These are phyloP conservation scores for Lactarius hengduanensis DNA, from an alignment of 768 basidiomycete species.

Conservation along the genomic window DNA sequence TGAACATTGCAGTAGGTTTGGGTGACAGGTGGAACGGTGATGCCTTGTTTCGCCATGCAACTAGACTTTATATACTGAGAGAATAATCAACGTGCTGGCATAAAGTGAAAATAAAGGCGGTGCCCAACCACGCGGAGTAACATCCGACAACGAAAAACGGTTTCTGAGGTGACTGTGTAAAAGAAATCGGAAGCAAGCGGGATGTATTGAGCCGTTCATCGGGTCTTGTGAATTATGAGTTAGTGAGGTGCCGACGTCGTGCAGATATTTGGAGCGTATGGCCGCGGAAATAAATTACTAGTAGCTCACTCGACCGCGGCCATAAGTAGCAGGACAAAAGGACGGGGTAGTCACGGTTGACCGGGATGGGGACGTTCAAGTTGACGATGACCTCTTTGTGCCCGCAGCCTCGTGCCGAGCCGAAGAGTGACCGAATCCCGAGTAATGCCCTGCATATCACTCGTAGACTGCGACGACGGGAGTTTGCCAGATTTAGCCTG, in stretches of 20 bases:
- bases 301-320: background rate
- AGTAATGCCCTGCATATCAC: too few species aligned
- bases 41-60: background rate
- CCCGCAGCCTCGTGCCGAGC: too few species aligned
- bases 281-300: background rate
- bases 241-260: background rate
- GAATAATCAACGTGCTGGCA: too few species aligned
- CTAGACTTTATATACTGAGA: background rate
- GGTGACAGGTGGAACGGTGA: background rate
- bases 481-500: too few species aligned
- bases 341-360: too few species aligned
- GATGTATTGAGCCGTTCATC: too few species aligned
- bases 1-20: background rate
- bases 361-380: too few species aligned
- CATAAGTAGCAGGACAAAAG: too few species aligned
- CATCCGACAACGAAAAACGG: background rate
- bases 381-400: too few species aligned
- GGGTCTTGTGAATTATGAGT: background rate
- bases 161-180: background rate
- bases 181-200: background rate
- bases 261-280: background rate
- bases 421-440: too few species aligned
- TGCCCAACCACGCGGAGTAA: background rate
- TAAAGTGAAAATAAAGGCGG: background rate
- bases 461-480: too few species aligned